Evolutionary conservation across 257 asterid species (phyloP).

Genomic region (Pogostemon cablin): DNA sequence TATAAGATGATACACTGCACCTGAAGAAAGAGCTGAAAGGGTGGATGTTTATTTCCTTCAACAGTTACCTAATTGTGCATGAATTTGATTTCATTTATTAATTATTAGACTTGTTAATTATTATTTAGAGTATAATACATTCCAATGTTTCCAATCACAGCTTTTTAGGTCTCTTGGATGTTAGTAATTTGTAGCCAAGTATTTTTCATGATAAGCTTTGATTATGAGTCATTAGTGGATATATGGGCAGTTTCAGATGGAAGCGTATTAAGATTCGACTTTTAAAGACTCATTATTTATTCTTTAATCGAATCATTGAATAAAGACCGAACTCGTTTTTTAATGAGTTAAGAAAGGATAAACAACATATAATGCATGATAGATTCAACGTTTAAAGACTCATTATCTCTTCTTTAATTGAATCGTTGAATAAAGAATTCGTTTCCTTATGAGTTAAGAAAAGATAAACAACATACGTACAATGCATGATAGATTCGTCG

Average conservation of each 20-base stretch:
- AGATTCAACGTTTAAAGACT: no score
- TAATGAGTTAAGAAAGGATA: no score
- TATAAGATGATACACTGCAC: constrained; percentile 43
- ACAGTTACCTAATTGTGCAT: constrained; percentile 35
- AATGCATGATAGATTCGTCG: no score
- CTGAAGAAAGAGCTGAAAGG: constrained; percentile 35
- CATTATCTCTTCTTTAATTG: no score
- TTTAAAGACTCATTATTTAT: no score
- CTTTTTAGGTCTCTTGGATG: constrained; percentile 31
- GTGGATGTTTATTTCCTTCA: constrained; percentile 22
- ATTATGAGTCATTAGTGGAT: neutral
- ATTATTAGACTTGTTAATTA: neutral
- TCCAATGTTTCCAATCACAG: constrained; percentile 30
- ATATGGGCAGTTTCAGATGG: neutral
- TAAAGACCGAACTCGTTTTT: no score
- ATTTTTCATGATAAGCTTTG: constrained; percentile 6
- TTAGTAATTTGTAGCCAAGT: constrained; percentile 9
- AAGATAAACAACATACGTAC: no score
- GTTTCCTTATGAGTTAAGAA: no score
- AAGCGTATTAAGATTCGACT: no score
- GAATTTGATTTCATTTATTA: constrained; percentile 33
- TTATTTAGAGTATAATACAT: constrained; percentile 31
- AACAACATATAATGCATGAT: no score
- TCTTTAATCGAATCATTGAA: no score
- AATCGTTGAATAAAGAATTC: no score